phyloP scores from a whole-genome alignment of 108 stramenopile species.

The Conticribra weissflogii region DNA sequence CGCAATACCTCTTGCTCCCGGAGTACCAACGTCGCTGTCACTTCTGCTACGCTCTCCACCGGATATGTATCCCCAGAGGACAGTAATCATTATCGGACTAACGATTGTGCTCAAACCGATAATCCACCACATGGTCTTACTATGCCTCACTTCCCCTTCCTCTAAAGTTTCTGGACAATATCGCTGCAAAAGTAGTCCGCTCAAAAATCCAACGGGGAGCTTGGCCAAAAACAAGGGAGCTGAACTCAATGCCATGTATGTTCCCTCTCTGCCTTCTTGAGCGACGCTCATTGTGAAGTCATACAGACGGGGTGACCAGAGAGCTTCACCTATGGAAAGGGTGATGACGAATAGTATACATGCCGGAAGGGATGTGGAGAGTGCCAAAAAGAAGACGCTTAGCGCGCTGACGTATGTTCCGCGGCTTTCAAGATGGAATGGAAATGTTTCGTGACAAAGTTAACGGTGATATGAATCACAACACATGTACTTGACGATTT shows the following conservation, averaged over 20 bases:
- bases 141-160: slow-evolving; percentile 57
- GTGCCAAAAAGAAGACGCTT: slow-evolving; percentile 72
- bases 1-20: slow-evolving; percentile 2
- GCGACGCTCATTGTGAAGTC: slow-evolving; percentile 81
- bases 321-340: slow-evolving; percentile 81
- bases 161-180: slow-evolving; percentile 67
- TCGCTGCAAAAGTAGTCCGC: slow-evolving; percentile 63
- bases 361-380: slow-evolving; percentile 68
- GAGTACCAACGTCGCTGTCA: background rate
- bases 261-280: slow-evolving; percentile 79
- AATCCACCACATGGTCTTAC: slow-evolving; percentile 82
- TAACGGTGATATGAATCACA: too few species aligned
- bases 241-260: slow-evolving; percentile 80
- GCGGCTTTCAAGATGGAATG: too few species aligned
- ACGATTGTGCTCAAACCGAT: slow-evolving; percentile 65
- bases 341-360: slow-evolving; percentile 68
- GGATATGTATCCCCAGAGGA: slow-evolving; percentile 69
- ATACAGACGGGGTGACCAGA: slow-evolving; percentile 81
- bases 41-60: slow-evolving; percentile 23
- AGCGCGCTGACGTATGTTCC: slow-evolving; percentile 75
- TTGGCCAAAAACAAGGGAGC: slow-evolving; percentile 86
- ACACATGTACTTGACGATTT: too few species aligned
- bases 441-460: too few species aligned
- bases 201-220: slow-evolving; percentile 79
- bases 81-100: slow-evolving; percentile 63